phyloP scores from a whole-genome alignment of 495 filamentous ascomycete species.

The Penicillium herquei region DNA sequence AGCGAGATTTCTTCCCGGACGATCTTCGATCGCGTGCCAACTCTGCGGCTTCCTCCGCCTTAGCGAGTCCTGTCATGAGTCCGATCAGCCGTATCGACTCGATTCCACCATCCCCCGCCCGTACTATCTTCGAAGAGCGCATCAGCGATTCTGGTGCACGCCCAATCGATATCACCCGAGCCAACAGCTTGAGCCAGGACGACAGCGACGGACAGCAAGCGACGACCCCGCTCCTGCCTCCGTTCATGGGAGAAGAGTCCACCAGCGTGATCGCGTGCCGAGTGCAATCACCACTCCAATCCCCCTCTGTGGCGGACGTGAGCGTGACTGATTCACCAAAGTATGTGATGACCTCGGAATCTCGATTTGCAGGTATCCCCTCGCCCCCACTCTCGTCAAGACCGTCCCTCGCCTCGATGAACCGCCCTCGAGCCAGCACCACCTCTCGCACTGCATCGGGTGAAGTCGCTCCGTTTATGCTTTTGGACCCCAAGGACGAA shows the following conservation, averaged over 20 bases:
- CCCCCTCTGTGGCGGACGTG: conserved; percentile 63
- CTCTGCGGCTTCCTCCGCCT: conserved; percentile 67
- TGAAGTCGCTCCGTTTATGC: conserved; percentile 55
- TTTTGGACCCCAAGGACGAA: conserved; percentile 66
- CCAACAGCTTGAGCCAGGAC: conserved; percentile 52
- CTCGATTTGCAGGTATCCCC: conserved; percentile 50
- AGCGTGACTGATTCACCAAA: conserved; percentile 27
- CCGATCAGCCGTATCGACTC: conserved; percentile 52
- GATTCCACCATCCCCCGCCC: conserved; percentile 63
- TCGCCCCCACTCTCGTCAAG: conserved; percentile 79
- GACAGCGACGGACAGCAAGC: conserved; percentile 59
- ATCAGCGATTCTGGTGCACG: conserved; percentile 43
- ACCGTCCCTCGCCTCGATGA: conserved; percentile 76
- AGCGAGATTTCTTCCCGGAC: conserved; percentile 40
- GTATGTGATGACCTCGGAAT: conserved; percentile 40
- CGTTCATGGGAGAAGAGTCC: conserved; percentile 62
- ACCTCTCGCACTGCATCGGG: conserved; percentile 53
- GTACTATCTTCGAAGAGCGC: conserved; percentile 63
- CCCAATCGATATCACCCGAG: conserved; percentile 59
- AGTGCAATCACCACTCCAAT: conserved; percentile 77
- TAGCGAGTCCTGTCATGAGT: conserved; percentile 56
- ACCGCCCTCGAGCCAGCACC: conserved; percentile 45
- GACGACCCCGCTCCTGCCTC: conserved; percentile 79
- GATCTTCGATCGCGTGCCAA: conserved; percentile 45
- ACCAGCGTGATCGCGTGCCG: conserved; percentile 36